Conservation (phyloP, 495 filamentous ascomycete species). For the Darksidea phi region DNA sequence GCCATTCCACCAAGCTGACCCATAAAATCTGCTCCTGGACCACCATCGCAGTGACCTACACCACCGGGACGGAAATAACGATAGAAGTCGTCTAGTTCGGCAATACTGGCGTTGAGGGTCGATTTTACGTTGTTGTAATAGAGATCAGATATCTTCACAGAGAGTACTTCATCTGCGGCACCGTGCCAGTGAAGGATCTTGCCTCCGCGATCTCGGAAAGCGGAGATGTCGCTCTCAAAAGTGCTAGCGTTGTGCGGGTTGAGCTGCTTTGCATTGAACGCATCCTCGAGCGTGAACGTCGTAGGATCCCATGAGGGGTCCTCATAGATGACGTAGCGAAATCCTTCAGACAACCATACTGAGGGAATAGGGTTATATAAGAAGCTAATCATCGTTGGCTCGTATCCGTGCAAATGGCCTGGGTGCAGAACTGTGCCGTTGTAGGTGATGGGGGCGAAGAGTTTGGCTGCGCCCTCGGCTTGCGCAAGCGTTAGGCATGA, state of each 20-base stretch:
- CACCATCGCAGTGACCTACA: constrained; percentile 13
- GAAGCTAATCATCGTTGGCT: background rate
- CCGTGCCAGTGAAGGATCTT: constrained; percentile 25
- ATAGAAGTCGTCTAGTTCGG: constrained; percentile 22
- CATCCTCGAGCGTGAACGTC: background rate
- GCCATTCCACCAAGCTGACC: background rate
- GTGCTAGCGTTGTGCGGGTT: constrained; percentile 10
- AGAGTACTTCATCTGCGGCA: background rate
- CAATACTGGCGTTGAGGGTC: background rate
- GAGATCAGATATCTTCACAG: constrained; percentile 1
- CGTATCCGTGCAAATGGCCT: constrained; percentile 2
- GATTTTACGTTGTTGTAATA: constrained; percentile 8
- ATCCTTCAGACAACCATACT: constrained; percentile 3
- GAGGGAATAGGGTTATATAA: background rate
- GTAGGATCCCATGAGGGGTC: constrained; percentile 1
- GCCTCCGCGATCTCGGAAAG: constrained; percentile 15
- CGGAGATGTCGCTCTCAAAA: constrained; percentile 6
- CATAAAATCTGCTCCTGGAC: constrained; percentile 1
- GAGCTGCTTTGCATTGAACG: background rate
- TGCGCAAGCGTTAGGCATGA: constrained; percentile 1
- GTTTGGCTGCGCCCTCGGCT: background rate
- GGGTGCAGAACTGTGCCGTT: background rate
- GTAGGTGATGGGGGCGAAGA: constrained; percentile 4
- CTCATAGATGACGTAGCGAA: constrained; percentile 1
- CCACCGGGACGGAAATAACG: constrained; percentile 13